Evolutionary conservation across 2,329 filamentous ascomycete species (phyloP).

Genomic region (Magnaporthiopsis incrustans): DNA sequence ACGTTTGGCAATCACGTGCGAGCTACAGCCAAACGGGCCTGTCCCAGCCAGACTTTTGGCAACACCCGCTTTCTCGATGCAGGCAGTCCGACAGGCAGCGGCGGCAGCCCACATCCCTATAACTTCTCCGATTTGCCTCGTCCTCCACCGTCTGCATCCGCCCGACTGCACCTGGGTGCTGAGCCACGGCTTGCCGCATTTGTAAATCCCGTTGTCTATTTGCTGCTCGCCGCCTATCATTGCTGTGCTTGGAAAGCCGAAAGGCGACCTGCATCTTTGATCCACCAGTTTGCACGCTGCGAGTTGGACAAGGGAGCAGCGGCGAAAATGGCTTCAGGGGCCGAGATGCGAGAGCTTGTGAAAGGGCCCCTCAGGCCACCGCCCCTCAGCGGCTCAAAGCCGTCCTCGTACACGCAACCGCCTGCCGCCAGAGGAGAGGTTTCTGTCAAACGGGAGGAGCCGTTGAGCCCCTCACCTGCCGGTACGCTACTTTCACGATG

Average conservation of each 20-base stretch:
- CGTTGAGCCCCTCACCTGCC: background rate
- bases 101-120: background rate
- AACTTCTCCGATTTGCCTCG: background rate
- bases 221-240: background rate
- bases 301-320: background rate
- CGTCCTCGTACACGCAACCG: constrained; percentile 7
- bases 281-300: background rate
- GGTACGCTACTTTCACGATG: background rate
- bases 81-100: background rate
- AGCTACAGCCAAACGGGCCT: background rate
- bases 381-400: constrained; percentile 5
- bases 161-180: background rate
- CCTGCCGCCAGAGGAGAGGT: constrained; percentile 8
- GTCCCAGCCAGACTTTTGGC: background rate
- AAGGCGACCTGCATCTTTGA: background rate
- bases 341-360: constrained; percentile 8
- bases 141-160: background rate
- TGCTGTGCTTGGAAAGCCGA: constrained; percentile 3
- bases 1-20: background rate
- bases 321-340: background rate
- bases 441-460: constrained; percentile 5
- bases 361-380: constrained; percentile 12
- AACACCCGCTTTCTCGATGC: background rate
- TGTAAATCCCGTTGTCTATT: background rate
- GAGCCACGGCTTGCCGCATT: background rate